Base-by-base conservation (phyloP, 441 rosid genomes). In the Populus trichocarpa region DNA sequence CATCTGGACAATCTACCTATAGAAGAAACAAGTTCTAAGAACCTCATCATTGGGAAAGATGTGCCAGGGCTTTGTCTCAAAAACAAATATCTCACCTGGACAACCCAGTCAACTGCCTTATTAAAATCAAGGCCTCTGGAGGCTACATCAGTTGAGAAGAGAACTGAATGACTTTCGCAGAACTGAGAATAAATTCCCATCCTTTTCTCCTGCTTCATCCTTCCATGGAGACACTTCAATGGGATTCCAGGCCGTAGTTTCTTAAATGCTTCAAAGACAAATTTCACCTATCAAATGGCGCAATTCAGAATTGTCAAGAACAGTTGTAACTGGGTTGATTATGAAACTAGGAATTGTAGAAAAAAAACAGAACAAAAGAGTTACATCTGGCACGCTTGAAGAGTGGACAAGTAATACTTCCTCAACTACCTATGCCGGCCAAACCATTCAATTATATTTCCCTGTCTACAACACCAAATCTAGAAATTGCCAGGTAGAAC, bases 1-100 rank as follows among this genome's bases (percentile, higher is more conserved):
- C 96, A 59, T 96, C 99, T n/a, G 99, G 99, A 85, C 98, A 94
- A 82, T 96, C 98, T 70, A 90, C 86, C 99, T 96, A 86, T 23
- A 69, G 68, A 63, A 64, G 72, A 35, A 75, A 75, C 78, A 57
- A 73, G 23, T 32, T 59, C 78, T 38, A 74, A 75, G 57, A 72
- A 69, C 50, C 40, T 5, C n/a, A 33, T 22, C 77, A 16, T 65
- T 33, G 59, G 14, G 76, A n/a, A 50, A 72, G 50, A 30, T 11
- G 36, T 9, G 32, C 32, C 40, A 77, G 57, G 23, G 28, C 42
- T 65, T 77, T 71, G 12, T 40, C 16, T 23, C 9, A 28, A 67
- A n/a, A 74, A 69, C 2, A 35, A 81, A 76, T 38, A 72, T 42
- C 76, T 78, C 74, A 96, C 99, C 97, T 96, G 99, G 76, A 96